phyloP scores from a whole-genome alignment of 2,329 filamentous ascomycete species.

The Mariannaea sp. region DNA sequence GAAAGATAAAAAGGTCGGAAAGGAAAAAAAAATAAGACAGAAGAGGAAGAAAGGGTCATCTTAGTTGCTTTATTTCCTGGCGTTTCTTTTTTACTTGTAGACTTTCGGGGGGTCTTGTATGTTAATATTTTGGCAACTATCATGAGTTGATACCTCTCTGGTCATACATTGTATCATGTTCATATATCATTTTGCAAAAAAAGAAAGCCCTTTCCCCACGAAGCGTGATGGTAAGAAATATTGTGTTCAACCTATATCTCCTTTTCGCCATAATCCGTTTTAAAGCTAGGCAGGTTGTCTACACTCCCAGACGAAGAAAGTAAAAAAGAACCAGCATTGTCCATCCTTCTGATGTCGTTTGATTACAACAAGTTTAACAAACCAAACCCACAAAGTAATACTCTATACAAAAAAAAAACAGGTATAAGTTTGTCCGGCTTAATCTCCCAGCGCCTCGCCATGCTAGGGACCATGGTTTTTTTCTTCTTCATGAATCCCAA shows the following conservation, averaged over 20 bases:
- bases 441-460: conserved; percentile 35
- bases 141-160: conserved; percentile 37
- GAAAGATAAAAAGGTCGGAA: background rate
- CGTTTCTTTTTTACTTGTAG: conserved; percentile 39
- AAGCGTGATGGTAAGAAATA: background rate
- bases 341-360: conserved; percentile 2
- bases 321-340: too few relatives aligned
- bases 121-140: conserved; percentile 33
- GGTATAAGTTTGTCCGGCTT: conserved; percentile 18
- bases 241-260: conserved; percentile 1
- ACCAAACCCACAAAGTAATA: conserved; percentile 13
- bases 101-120: conserved; percentile 37
- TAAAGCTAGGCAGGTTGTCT: conserved; percentile 12
- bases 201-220: background rate
- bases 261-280: conserved; percentile 5
- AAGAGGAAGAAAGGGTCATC: conserved; percentile 15
- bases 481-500: conserved; percentile 19
- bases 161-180: background rate
- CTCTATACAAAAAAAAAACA: conserved; percentile 16
- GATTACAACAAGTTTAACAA: conserved; percentile 18
- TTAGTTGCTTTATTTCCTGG: conserved; percentile 30
- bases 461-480: conserved; percentile 32
- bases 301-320: conserved; percentile 7
- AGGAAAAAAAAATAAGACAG: too few relatives aligned
- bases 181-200: background rate